Percentiles rank a stretch among this genome's conserved stretches.
Evolutionary conservation across 331 rosid species (phyloP).

Genomic region (Cucumis variabilis): DNA sequence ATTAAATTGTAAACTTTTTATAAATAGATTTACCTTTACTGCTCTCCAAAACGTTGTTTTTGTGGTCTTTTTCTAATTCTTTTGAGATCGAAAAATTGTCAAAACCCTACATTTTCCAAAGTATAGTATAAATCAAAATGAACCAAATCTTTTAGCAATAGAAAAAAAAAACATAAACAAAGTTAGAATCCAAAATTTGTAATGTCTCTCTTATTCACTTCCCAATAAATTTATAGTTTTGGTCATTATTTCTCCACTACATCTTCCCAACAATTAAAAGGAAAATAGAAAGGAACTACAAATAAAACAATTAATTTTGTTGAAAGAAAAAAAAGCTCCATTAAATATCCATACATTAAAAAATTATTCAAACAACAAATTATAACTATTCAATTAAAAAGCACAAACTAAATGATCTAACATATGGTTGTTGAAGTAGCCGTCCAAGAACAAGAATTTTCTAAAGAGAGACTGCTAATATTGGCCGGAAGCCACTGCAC

Average conservation of each 20-base stretch:
- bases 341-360: neutral
- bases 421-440: constrained; percentile 85
- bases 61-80: too few relatives aligned
- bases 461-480: constrained; percentile 85
- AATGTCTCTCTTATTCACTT: too few relatives aligned
- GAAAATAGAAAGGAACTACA: neutral
- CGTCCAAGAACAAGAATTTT: constrained; percentile 94
- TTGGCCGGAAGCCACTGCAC: constrained; percentile 99
- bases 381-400: neutral
- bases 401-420: constrained; percentile 72
- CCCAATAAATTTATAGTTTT: too few relatives aligned
- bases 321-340: neutral
- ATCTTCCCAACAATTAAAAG: neutral
- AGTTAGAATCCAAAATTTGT: too few relatives aligned
- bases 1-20: too few relatives aligned
- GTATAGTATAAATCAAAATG: too few relatives aligned
- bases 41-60: too few relatives aligned
- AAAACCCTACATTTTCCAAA: too few relatives aligned
- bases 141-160: too few relatives aligned
- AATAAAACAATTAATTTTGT: neutral
- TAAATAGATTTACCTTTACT: too few relatives aligned
- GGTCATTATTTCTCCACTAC: constrained; percentile 8
- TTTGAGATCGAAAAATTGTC: too few relatives aligned
- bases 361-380: constrained; percentile 8
- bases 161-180: too few relatives aligned